phyloP scores from a whole-genome alignment of 140 eudicot genomes.

The Bidens hawaiensis region DNA sequence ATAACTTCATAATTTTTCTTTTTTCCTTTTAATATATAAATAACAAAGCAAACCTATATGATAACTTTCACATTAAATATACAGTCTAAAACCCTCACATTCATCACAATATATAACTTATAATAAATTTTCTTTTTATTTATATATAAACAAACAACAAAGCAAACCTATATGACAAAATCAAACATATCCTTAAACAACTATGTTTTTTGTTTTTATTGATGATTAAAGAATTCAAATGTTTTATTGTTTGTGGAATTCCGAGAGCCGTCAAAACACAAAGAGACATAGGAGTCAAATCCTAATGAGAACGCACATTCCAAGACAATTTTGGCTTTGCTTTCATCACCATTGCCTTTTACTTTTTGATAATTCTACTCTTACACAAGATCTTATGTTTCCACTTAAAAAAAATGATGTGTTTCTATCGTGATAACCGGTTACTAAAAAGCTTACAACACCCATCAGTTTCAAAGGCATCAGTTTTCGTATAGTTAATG shows the following conservation, averaged over 20 bases:
- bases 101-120: too few species aligned
- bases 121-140: too few species aligned
- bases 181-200: background rate
- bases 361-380: constrained; percentile 12
- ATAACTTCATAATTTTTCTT: too few species aligned
- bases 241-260: constrained; percentile 8
- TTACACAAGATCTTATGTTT: background rate
- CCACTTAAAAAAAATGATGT: background rate
- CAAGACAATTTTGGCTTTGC: constrained; percentile 21
- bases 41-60: background rate
- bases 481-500: too few species aligned
- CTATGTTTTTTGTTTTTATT: background rate
- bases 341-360: constrained; percentile 27
- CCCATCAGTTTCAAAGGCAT: background rate
- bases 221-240: background rate
- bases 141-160: too few species aligned
- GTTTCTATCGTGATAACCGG: background rate
- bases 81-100: background rate
- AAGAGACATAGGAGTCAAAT: constrained; percentile 26
- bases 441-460: too few species aligned
- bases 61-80: background rate
- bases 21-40: too few species aligned
- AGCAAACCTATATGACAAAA: too few species aligned
- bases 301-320: constrained; percentile 24
- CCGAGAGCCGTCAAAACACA: constrained; percentile 33